Evolutionary conservation across 1,284 basidiomycete genomes (phyloP).

Genomic region (Fomitopsis betulina): DNA sequence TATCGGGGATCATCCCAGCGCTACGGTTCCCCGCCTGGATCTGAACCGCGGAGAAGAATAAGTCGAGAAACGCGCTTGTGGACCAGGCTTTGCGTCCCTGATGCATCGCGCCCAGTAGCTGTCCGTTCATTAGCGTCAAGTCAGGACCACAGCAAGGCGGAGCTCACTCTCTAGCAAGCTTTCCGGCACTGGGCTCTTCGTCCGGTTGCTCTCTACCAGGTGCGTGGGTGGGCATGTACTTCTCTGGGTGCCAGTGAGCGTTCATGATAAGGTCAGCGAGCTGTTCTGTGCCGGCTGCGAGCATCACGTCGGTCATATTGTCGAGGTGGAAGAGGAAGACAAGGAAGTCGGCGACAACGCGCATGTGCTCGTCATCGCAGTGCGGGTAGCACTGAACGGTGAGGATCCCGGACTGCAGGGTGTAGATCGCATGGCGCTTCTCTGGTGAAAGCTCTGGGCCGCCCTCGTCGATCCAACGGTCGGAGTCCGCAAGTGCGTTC

Average conservation of each 20-base stretch:
- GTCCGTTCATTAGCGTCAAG: neutral
- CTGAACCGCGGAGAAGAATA: constrained; percentile 35
- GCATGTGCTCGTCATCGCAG: constrained; percentile 49
- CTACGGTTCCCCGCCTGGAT: constrained; percentile 31
- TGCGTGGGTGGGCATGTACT: constrained; percentile 24
- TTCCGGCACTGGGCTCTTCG: constrained; percentile 21
- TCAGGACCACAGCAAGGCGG: neutral
- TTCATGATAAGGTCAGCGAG: constrained; percentile 35
- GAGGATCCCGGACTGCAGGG: constrained; percentile 61
- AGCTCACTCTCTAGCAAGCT: constrained; percentile 30
- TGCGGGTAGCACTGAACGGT: constrained; percentile 62
- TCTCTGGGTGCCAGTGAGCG: constrained; percentile 31
- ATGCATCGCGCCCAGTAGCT: constrained; percentile 35
- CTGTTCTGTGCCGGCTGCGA: constrained; percentile 25
- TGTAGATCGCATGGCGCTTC: constrained; percentile 45
- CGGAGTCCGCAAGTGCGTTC: constrained; percentile 51
- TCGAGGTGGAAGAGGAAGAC: constrained; percentile 36
- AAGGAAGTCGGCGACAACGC: constrained; percentile 46
- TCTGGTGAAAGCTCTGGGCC: constrained; percentile 38
- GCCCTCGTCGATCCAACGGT: constrained; percentile 54
- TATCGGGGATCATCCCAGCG: constrained; percentile 28
- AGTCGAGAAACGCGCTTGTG: constrained; percentile 32
- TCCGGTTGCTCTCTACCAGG: constrained; percentile 15
- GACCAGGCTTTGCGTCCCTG: constrained; percentile 25
- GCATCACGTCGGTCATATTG: constrained; percentile 35